Conservation (phyloP, 148 eudicot species). For the Camellia lanceoleosa region DNA sequence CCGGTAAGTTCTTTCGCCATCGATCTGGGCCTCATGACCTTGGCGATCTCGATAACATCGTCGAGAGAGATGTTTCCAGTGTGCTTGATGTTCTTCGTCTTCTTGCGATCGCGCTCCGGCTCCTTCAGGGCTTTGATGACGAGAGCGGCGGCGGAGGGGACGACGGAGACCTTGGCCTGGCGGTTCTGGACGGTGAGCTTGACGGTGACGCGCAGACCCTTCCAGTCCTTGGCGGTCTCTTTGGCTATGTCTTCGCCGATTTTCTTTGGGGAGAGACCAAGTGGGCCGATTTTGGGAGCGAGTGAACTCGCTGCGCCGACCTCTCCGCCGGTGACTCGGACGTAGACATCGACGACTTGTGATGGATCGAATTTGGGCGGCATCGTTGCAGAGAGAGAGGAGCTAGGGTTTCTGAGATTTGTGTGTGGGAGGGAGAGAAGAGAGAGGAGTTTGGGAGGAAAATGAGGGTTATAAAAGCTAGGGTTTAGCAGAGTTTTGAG, state of each 20-base stretch:
- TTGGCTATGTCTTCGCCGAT: conserved; percentile 44
- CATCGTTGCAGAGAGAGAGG: conserved; percentile 15
- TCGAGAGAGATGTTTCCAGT: too few species aligned
- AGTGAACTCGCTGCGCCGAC: conserved; percentile 15
- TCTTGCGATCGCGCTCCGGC: too few species aligned
- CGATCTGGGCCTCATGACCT: too few species aligned
- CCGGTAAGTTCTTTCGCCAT: too few species aligned
- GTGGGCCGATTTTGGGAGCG: conserved; percentile 41
- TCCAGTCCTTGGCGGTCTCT: conserved; percentile 39
- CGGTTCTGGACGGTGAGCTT: too few species aligned
- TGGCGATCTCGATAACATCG: too few species aligned
- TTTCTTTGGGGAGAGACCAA: conserved; percentile 37
- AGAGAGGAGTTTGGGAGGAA: neutral
- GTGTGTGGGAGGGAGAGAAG: neutral
- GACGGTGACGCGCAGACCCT: neutral
- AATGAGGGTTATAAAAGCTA: neutral
- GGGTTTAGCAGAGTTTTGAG: conserved; percentile 9
- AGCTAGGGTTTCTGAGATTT: conserved; percentile 9
- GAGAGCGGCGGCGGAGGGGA: too few species aligned
- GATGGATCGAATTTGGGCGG: conserved; percentile 40
- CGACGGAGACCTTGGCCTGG: too few species aligned
- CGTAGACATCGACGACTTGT: conserved; percentile 38
- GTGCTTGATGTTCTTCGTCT: too few species aligned
- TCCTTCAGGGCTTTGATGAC: too few species aligned
- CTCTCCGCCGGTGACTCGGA: conserved; percentile 37